phyloP scores from a whole-genome alignment of 805 yeast species.

The Nakazawaea wickerhamii region DNA sequence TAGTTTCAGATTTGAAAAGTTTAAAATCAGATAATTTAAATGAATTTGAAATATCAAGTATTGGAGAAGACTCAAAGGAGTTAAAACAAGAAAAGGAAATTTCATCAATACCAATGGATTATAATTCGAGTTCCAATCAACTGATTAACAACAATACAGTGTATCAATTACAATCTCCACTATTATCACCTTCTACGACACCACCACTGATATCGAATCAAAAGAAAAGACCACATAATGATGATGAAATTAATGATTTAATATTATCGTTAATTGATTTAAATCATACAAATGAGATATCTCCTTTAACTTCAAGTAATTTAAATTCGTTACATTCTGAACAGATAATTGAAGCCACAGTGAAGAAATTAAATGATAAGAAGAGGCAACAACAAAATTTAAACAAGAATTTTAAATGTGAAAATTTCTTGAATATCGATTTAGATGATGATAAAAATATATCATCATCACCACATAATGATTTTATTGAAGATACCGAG shows the following conservation, averaged over 20 bases:
- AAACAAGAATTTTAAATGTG: background rate
- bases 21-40: conserved; percentile 23
- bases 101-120: conserved; percentile 7
- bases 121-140: conserved; percentile 7
- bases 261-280: conserved; percentile 29
- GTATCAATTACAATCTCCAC: conserved; percentile 8
- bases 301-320: conserved; percentile 11
- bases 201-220: no score
- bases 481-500: conserved; percentile 13
- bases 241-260: conserved; percentile 30
- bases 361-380: conserved; percentile 7
- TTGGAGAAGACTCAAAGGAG: background rate
- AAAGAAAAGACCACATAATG: conserved; percentile 25
- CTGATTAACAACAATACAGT: conserved; percentile 12
- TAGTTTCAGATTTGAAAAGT: conserved; percentile 37
- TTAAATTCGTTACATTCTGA: conserved; percentile 7
- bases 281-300: conserved; percentile 20
- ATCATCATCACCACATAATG: conserved; percentile 7
- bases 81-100: conserved; percentile 5
- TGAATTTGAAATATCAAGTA: no score
- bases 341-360: conserved; percentile 4
- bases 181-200: background rate
- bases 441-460: background rate
- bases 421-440: conserved; percentile 10
- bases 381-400: conserved; percentile 3